These are phyloP conservation scores for Ceratobasidium sp. DNA, from an alignment of 1,284 basidiomycete species.

Conservation along the genomic window DNA sequence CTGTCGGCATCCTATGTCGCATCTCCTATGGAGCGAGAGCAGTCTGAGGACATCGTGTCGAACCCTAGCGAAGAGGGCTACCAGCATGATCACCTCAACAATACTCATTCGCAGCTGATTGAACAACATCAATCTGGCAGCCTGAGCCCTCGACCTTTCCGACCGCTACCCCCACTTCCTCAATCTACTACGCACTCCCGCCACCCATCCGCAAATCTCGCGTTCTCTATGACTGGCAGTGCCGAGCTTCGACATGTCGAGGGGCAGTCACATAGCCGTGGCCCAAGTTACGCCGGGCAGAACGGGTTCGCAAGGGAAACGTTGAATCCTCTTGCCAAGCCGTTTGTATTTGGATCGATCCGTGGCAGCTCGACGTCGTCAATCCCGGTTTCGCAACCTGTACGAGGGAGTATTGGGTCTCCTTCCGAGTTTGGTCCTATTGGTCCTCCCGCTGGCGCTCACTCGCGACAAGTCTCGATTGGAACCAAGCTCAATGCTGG, in stretches of 20 bases:
- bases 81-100: conserved; percentile 57
- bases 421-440: conserved; percentile 63
- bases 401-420: conserved; percentile 43
- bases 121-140: conserved; percentile 32
- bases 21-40: conserved; percentile 35
- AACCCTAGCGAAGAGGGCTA: conserved; percentile 84
- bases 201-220: conserved; percentile 25
- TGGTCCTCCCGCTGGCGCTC: conserved; percentile 54
- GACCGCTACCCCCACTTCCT: conserved; percentile 48
- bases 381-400: conserved; percentile 51
- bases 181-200: conserved; percentile 46
- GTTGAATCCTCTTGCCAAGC: conserved; percentile 83
- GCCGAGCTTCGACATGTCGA: conserved; percentile 39
- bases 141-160: conserved; percentile 37
- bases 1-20: conserved; percentile 60
- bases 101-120: conserved; percentile 63
- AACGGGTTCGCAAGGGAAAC: conserved; percentile 52
- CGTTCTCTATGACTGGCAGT: conserved; percentile 43
- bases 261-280: conserved; percentile 24
- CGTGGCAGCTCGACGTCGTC: conserved; percentile 53
- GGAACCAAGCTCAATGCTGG: conserved; percentile 77
- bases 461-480: conserved; percentile 67
- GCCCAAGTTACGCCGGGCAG: not conserved
- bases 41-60: conserved; percentile 77
- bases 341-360: conserved; percentile 77